These are phyloP conservation scores for Rhododendron kiyosumense DNA, from an alignment of 148 eudicot genomes.

Conservation along the genomic window DNA sequence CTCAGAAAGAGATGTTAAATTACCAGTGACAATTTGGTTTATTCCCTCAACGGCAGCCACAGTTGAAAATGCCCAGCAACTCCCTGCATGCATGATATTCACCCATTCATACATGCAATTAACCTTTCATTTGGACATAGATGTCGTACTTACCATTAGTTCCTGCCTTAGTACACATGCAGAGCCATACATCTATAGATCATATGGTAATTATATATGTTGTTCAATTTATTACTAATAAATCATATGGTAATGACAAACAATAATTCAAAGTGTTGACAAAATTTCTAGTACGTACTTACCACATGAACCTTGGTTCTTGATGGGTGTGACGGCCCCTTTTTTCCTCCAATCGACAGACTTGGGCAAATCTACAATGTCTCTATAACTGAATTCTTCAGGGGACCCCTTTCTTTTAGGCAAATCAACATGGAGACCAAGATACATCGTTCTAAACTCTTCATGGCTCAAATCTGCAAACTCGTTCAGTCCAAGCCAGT, in stretches of 20 bases:
- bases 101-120: not conserved
- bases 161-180: not conserved
- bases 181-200: not conserved
- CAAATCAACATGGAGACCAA: slow-evolving; percentile 57
- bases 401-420: slow-evolving; percentile 39
- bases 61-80: slow-evolving; percentile 99
- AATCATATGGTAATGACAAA: not conserved
- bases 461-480: slow-evolving; percentile 91
- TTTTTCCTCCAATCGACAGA: slow-evolving; percentile 88
- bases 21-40: slow-evolving; percentile 86
- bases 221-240: not conserved
- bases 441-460: slow-evolving; percentile 72
- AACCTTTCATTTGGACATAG: not conserved
- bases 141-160: not conserved
- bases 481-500: slow-evolving; percentile 93
- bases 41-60: slow-evolving; percentile 97
- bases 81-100: slow-evolving; percentile 42
- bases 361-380: slow-evolving; percentile 59
- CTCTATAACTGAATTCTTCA: slow-evolving; percentile 54
- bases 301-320: slow-evolving; percentile 98
- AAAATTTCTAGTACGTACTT: slow-evolving; percentile 4
- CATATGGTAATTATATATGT: not conserved
- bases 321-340: slow-evolving; percentile 77
- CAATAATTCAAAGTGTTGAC: not conserved
- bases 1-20: slow-evolving; percentile 76